Evolutionary conservation across 352 stramenopile species (phyloP).

Genomic region (Globisporangium radiosum): DNA sequence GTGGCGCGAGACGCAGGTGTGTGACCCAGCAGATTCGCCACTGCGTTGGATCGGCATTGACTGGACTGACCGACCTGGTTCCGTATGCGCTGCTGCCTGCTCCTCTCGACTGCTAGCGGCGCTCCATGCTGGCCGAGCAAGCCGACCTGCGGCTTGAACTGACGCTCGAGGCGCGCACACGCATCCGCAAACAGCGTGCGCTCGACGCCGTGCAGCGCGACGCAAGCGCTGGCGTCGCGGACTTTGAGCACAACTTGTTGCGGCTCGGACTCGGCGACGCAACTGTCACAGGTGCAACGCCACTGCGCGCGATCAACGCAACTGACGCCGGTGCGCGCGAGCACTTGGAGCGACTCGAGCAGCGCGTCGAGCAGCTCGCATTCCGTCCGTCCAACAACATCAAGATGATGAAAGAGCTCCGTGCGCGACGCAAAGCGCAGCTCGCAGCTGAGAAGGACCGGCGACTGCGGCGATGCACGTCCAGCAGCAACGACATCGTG

Average conservation of each 20-base stretch:
- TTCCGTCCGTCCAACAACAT: slow-evolving; percentile 73
- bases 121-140: slow-evolving; percentile 30
- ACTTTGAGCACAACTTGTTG: slow-evolving; percentile 65
- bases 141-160: slow-evolving; percentile 57
- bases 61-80: too few relatives aligned
- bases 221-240: slow-evolving; percentile 28
- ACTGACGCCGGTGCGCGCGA: slow-evolving; percentile 30
- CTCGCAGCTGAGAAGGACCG: slow-evolving; percentile 63
- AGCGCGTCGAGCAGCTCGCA: slow-evolving; percentile 40
- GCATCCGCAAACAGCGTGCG: slow-evolving; percentile 21
- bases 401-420: slow-evolving; percentile 82
- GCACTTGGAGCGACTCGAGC: slow-evolving; percentile 38
- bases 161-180: slow-evolving; percentile 36
- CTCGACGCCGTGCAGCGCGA: slow-evolving; percentile 30
- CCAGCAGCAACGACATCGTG: slow-evolving; percentile 20
- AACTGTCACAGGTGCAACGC: slow-evolving; percentile 14
- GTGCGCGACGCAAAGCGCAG: slow-evolving; percentile 55
- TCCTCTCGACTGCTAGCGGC: slow-evolving; percentile 12
- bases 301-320: slow-evolving; percentile 30
- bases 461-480: slow-evolving; percentile 38
- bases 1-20: slow-evolving; percentile 52
- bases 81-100: too few relatives aligned
- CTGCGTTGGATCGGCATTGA: too few relatives aligned
- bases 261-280: slow-evolving; percentile 33
- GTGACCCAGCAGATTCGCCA: not conserved